Evolutionary conservation across 208 protist genomes (phyloP).

Genomic region (Trichomonas vaginalis): DNA sequence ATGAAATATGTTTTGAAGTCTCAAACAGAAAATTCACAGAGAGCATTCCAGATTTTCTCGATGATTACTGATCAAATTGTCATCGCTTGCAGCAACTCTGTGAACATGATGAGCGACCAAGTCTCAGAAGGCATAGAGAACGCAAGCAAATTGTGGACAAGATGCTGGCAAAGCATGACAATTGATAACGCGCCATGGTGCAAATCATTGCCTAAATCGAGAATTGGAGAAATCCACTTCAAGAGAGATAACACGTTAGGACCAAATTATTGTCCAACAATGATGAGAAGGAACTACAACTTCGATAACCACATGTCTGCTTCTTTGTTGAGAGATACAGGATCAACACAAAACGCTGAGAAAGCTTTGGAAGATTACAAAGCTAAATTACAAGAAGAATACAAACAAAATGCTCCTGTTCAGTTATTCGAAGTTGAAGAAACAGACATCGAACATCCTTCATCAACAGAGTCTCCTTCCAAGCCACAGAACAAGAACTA

Average conservation of each 20-base stretch:
- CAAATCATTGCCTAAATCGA: neutral
- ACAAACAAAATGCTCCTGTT: neutral
- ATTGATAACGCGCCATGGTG: neutral
- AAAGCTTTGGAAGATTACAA: neutral
- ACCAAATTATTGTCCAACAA: neutral
- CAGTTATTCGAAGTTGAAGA: neutral
- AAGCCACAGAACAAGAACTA: neutral
- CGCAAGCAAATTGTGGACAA: neutral
- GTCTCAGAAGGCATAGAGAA: neutral
- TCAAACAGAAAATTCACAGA: neutral
- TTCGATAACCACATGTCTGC: slow-evolving; percentile 6
- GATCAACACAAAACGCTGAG: neutral
- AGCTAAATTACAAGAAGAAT: neutral
- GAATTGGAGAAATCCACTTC: neutral
- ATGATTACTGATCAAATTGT: neutral
- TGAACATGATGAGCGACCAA: neutral
- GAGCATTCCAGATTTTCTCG: neutral
- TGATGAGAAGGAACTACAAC: neutral
- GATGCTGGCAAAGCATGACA: neutral
- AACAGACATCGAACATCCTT: neutral
- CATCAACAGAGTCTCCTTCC: neutral
- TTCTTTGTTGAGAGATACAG: neutral
- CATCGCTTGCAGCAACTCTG: neutral
- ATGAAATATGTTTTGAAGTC: neutral
- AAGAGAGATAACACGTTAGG: neutral